Evolutionary conservation across 2,329 filamentous ascomycete genomes (phyloP), one percentile per base, ranked within the genome.

Genomic region (Harringtonia aguacate): DNA sequence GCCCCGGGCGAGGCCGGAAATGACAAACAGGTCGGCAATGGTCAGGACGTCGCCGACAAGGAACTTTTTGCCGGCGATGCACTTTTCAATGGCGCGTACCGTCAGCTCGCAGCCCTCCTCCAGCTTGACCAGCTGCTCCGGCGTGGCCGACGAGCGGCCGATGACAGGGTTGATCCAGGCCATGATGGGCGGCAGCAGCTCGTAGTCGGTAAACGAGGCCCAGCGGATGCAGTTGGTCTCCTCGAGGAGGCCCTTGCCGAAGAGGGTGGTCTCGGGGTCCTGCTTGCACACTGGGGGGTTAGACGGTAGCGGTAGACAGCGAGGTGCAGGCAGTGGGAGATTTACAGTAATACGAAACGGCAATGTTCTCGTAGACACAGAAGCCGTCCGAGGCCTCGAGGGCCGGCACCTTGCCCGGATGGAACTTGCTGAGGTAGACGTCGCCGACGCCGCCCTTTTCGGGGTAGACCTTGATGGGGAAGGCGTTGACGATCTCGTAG

Each of bases 341-440:
- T 4, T 22, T 24, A 43, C 41, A 38, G 28, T 30, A 43, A 15
- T 8, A 18, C 2, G 41, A 24, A 4, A 75, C 74, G 41, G 70
- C 70, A 30, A 61, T 60, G 30, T 62, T 61, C 49, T 74, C 70
- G 46, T 62, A 53, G 24, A 75, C 41, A 50, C 49, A 56, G 53
- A 70, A 64, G 37, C 70, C 70, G 50, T 72, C 67, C 18, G 67
- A 58, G 29, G 60, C 60, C 52, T 69, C 66, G 43, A 74, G 65
- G 35, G 62, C 63, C 10, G 71, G 71, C 9, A 73, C 65, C 53
- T 73, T 74, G 52, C 69, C 70, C 33, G 70, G 53, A 12, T 70
- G 68, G 57, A 73, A 74, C 51, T 73, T 73, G 56, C 64, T 47
- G 14, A 68, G 55, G 58, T 65, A 74, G 4, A 68, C 66, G 4